Base-by-base conservation (phyloP, 2,329 filamentous ascomycete species). In the Endocalyx cinctus region DNA sequence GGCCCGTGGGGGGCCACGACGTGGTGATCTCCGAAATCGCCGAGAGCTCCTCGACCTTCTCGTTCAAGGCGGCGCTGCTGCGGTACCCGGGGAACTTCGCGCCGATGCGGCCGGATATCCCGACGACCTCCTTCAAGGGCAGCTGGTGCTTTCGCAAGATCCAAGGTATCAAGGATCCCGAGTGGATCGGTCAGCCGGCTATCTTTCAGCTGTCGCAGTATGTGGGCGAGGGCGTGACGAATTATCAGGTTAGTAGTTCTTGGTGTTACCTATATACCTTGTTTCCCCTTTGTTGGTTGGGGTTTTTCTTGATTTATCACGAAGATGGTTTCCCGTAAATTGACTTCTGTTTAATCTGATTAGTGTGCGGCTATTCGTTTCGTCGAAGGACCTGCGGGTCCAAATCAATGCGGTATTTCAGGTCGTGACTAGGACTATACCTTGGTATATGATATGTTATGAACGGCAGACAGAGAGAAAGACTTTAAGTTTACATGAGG, bases 151-250 rank as follows among this genome's bases (percentile, higher is more conserved):
- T 28, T n/a, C 6, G 10, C n/a, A 17, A 16, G 13, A 23, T 29
- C 25, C 17, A 11, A 13, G 32, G 17, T 12, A 23, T 11, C 7
- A n/a, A 11, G 6, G 25, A 34, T 12, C 5, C 26, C 3, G 17
- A 15, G 11, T 34, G 32, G 32, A 17, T 23, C 14, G 26, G 26
- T 18, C n/a, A 34, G 26, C 22, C 12, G 18, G 32, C 26, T 6
- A 25, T 34, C 17, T 34, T 34, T 15, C 32, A 34, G 26, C 7
- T 34, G 11, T 22, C 20, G 17, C 32, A 34, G 25, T 25, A 29
- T n/a, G 26, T 13, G 8, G 32, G 32, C 15, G 29, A 34, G n/a
- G 32, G 32, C 12, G 13, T 29, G 5, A 10, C 16, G 11, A 28
- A 34, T 17, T 34, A 29, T 15, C 17, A 29, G 17, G 32, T 29